phyloP scores from a whole-genome alignment of 2,329 filamentous ascomycete species.

The Cladobotryum mycophilum region DNA sequence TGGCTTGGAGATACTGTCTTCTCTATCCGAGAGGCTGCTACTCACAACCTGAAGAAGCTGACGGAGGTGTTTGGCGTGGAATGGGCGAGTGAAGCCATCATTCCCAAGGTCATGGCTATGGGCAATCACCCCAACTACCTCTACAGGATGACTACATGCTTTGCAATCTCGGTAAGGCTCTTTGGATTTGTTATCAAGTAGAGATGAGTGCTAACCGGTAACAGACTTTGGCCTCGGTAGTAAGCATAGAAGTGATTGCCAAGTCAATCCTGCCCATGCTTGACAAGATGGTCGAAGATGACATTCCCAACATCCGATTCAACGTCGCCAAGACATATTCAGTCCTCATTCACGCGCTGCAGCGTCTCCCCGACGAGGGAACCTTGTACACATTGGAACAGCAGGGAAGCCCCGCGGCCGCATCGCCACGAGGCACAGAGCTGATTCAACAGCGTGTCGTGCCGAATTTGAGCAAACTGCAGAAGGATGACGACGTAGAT shows the following conservation, averaged over 20 bases:
- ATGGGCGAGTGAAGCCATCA: constrained; percentile 95
- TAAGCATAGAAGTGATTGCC: constrained; percentile 88
- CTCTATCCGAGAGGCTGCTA: constrained; percentile 95
- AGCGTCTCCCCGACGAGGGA: constrained; percentile 80
- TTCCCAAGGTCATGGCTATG: constrained; percentile 98
- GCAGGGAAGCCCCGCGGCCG: constrained; percentile 53
- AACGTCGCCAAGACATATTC: constrained; percentile 98
- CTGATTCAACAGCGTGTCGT: constrained; percentile 81
- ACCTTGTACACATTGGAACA: constrained; percentile 84
- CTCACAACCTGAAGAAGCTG: constrained; percentile 94
- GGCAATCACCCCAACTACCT: constrained; percentile 97
- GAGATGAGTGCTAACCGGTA: not conserved
- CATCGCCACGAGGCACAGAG: constrained; percentile 67
- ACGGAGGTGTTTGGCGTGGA: constrained; percentile 98
- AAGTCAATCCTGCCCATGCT: constrained; percentile 93
- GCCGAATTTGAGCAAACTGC: constrained; percentile 87
- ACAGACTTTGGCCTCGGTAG: constrained; percentile 86
- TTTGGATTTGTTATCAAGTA: not conserved
- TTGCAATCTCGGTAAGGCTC: constrained; percentile 84
- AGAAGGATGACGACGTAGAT: constrained; percentile 96
- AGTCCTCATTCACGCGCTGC: constrained; percentile 83
- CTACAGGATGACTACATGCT: constrained; percentile 99
- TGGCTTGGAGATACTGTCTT: constrained; percentile 99
- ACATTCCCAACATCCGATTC: constrained; percentile 98
- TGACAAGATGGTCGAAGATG: constrained; percentile 85